Evolutionary conservation across 768 basidiomycete genomes (phyloP), one percentile per base, ranked within the genome.

Genomic region (Austroboletus eburneus): DNA sequence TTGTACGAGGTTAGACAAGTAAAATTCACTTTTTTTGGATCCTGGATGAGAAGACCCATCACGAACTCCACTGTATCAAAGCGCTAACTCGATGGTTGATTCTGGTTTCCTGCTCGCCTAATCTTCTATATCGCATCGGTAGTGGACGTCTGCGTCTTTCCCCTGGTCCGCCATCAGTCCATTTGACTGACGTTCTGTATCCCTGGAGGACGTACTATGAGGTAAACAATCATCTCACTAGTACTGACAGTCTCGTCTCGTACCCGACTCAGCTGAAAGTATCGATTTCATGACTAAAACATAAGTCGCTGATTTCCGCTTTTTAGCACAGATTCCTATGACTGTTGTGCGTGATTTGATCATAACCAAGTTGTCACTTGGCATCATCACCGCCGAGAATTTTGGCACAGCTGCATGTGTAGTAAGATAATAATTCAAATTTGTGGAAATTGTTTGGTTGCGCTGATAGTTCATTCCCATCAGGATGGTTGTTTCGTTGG

Each of bases 241-340:
- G 38, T 17, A 14, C 23, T 4, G 3, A 1, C 18, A 27, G 12
- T 9, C 17, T 5, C 3, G 9, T 62, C 59, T 14, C 34, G 42
- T 1, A 62, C 48, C 18, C 64, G 62, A 39, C 59, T 60, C 9
- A 58, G 54, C 61, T n/a, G 27, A 35, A 35, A 44, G 48, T 22
- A 29, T 62, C 18, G 24, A 43, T 13, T 45, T 36, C 12, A 39
- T 58, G 38, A 45, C 43, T n/a, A 52, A 62, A 32, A 44, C 58
- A 62, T 64, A 21, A 51, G 2, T 22, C 5, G 18, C 25, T n/a
- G 5, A n/a, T 5, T 24, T 50, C 23, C 10, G 7, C 10, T 5
- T 34, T 35, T 2, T 24, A 6, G 4, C 7, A 12, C 17, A n/a
- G n/a, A n/a, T n/a, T n/a, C n/a, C n/a, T n/a, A n/a, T n/a, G n/a